These are phyloP conservation scores for Dendrobium officinale DNA, from an alignment of 106 monocot species.

Conservation along the genomic window DNA sequence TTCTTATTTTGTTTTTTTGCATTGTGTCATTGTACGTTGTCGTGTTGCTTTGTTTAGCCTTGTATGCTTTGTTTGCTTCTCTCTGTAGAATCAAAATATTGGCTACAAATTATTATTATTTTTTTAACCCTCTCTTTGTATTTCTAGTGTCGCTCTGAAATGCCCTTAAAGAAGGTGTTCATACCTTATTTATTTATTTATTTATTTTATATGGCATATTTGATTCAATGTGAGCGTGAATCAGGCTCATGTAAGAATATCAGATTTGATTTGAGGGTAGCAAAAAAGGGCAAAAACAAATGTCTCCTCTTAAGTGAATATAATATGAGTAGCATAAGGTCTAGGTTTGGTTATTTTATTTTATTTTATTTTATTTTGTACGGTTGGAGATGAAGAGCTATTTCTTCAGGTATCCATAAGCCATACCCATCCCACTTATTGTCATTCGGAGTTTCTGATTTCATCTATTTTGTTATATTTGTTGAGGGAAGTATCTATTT, in stretches of 20 bases:
- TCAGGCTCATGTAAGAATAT: not conserved
- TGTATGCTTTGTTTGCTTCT: not conserved
- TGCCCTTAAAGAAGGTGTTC: not conserved
- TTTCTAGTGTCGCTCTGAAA: not conserved
- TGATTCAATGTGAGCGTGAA: not conserved
- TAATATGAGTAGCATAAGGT: not conserved
- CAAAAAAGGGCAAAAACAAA: no score
- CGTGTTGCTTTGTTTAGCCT: not conserved
- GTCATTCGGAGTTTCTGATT: no score
- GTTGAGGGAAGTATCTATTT: no score
- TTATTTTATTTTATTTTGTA: not conserved
- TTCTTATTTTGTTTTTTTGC: not conserved
- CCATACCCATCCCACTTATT: no score
- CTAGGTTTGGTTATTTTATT: not conserved
- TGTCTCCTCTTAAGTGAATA: not conserved
- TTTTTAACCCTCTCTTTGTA: not conserved
- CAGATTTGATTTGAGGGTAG: not conserved
- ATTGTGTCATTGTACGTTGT: not conserved
- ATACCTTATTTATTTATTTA: not conserved
- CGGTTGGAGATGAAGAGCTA: no score
- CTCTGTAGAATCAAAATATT: not conserved
- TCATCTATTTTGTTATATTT: no score
- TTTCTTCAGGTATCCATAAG: no score
- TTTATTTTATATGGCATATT: not conserved
- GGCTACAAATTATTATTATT: not conserved